Conservation (phyloP, 164 flowering plant species). For the Taxillus chinensis region DNA sequence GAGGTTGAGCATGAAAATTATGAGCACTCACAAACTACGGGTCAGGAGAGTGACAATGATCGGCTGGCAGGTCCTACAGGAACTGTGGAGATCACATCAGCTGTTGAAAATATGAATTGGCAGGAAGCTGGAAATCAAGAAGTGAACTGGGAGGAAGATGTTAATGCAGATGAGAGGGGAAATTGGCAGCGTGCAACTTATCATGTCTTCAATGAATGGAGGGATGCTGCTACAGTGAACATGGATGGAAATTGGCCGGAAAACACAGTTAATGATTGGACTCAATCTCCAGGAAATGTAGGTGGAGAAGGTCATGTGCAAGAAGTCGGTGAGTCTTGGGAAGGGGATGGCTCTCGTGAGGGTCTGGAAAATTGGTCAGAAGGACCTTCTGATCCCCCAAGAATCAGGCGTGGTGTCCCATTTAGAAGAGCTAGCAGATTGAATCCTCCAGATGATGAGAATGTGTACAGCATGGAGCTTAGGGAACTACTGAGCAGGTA, state of each 20-base stretch:
- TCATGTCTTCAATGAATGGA: conserved; percentile 38
- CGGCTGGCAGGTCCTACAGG: conserved; percentile 24
- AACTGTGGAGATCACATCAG: conserved; percentile 18
- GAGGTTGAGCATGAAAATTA: conserved; percentile 29
- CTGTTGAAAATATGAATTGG: conserved; percentile 28
- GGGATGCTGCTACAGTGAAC: conserved; percentile 30
- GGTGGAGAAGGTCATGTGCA: conserved; percentile 24
- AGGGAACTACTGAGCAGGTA: conserved; percentile 96
- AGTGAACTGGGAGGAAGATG: conserved; percentile 35
- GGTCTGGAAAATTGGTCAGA: conserved; percentile 54
- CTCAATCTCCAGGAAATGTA: conserved; percentile 31
- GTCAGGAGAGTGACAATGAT: conserved; percentile 26
- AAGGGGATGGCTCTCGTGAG: conserved; percentile 40
- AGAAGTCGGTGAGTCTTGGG: conserved; percentile 50
- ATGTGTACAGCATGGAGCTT: conserved; percentile 96
- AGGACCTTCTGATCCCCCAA: conserved; percentile 53
- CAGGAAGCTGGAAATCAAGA: conserved; percentile 35
- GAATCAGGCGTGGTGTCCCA: conserved; percentile 48
- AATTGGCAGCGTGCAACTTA: conserved; percentile 40
- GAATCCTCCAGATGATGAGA: conserved; percentile 93
- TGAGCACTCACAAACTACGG: conserved; percentile 30
- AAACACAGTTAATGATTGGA: conserved; percentile 36
- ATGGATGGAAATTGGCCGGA: conserved; percentile 47
- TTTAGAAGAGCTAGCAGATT: conserved; percentile 58
- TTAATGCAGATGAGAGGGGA: conserved; percentile 35